Evolutionary conservation across 2,329 filamentous ascomycete genomes (phyloP).

Genomic region (Hymenoscyphus albidus): DNA sequence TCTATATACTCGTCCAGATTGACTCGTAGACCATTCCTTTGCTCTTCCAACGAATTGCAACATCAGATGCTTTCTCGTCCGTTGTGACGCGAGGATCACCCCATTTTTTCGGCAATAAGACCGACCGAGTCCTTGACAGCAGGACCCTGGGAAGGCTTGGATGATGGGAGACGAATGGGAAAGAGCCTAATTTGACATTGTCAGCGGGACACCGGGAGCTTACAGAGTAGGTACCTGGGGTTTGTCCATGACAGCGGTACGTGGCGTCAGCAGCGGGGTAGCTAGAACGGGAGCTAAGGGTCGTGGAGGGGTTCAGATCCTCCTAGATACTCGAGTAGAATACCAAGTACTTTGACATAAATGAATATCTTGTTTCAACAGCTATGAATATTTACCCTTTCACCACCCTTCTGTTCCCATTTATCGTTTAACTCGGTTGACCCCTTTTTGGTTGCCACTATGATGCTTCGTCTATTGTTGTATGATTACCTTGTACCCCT

Average conservation of each 20-base stretch:
- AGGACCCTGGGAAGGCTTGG: neutral
- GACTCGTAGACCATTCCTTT: neutral
- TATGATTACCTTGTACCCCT: no score
- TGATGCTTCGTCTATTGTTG: no score
- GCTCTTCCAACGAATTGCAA: slow-evolving; percentile 1
- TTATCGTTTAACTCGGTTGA: no score
- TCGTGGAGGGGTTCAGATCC: neutral
- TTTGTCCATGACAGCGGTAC: no score
- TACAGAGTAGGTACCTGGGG: neutral
- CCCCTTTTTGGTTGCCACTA: no score
- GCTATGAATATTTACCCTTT: no score
- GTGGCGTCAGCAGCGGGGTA: neutral
- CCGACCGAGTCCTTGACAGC: neutral
- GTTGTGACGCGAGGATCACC: slow-evolving; percentile 22
- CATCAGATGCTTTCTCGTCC: slow-evolving; percentile 19
- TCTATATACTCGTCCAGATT: slow-evolving; percentile 6
- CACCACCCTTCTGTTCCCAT: no score
- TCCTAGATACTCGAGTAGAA: neutral
- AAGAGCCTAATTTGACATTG: neutral
- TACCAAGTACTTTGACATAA: no score
- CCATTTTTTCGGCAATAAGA: slow-evolving; percentile 11
- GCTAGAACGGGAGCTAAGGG: neutral
- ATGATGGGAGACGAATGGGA: neutral
- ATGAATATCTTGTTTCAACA: no score
- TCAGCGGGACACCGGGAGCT: neutral